These are phyloP conservation scores for Madurella fahalii DNA, from an alignment of 2,329 filamentous ascomycete species.

Conservation along the genomic window DNA sequence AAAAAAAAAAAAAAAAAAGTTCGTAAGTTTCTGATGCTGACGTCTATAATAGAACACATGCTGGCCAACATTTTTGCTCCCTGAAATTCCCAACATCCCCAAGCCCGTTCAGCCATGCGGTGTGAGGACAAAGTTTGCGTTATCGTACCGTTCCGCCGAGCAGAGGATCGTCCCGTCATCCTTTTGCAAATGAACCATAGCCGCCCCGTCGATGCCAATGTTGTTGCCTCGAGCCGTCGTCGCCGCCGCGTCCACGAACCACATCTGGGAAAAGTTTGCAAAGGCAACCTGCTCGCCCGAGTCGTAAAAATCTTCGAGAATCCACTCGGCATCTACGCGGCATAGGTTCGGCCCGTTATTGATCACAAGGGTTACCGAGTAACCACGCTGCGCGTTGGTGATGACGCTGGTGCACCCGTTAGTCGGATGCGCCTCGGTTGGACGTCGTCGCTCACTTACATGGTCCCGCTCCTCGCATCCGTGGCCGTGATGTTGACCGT, in stretches of 20 bases:
- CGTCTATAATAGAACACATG: too few species aligned
- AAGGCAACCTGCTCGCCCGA: slow-evolving; percentile 26
- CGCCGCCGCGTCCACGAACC: slow-evolving; percentile 26
- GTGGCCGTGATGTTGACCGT: slow-evolving; percentile 26
- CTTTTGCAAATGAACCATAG: slow-evolving; percentile 23
- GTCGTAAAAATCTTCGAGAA: slow-evolving; percentile 30
- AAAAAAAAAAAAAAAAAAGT: too few species aligned
- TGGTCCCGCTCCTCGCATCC: slow-evolving; percentile 14
- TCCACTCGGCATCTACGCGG: slow-evolving; percentile 30
- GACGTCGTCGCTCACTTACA: slow-evolving; percentile 20
- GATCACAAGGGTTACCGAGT: slow-evolving; percentile 21
- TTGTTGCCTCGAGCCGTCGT: slow-evolving; percentile 25
- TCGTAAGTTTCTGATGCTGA: too few species aligned
- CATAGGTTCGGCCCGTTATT: slow-evolving; percentile 27
- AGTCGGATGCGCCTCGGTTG: background rate
- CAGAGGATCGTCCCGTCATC: slow-evolving; percentile 19
- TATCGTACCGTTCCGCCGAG: slow-evolving; percentile 21
- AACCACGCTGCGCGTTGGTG: slow-evolving; percentile 20
- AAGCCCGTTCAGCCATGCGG: slow-evolving; percentile 5
- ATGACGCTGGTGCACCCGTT: slow-evolving; percentile 15
- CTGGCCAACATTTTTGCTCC: background rate
- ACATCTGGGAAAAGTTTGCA: slow-evolving; percentile 28
- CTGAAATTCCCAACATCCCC: background rate
- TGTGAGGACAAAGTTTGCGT: slow-evolving; percentile 20
- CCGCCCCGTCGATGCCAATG: slow-evolving; percentile 29